Base-by-base conservation (phyloP, 1,139 yeast genomes). In the Protomyces gravidus region DNA sequence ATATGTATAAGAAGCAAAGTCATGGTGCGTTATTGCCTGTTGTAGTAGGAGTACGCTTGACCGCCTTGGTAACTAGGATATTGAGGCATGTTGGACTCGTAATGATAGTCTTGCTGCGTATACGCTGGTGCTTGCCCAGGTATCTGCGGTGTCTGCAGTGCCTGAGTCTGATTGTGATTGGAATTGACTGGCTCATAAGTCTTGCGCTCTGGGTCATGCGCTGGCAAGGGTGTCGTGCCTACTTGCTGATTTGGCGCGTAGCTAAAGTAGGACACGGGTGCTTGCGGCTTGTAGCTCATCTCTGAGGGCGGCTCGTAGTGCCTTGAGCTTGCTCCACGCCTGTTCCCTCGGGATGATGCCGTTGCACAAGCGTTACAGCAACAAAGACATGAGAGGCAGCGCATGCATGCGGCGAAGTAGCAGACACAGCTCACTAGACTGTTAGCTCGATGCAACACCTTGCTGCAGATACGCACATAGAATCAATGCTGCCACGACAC, bases 231-330 rank as follows among this genome's bases (percentile, higher is more conserved):
- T 11, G 42, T 36, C 9, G 21, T n/a, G 11, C 42, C 42, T 6
- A 36, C 42, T 36, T 36, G 42, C 42, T 36, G 42, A 15, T 36
- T 36, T 9, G 42, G 42, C 23, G 42, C 42, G 19, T 36, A 36
- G 42, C 23, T 15, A 17, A 36, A 36, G 42, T 36, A 36, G 42
- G 42, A 36, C 7, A 23, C 23, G 9, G 42, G 42, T 15, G 42
- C 23, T 4, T 36, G 42, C 42, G 42, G 21, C 42, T 36, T 36
- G 42, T 36, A 36, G 7, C 17, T 23, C 42, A 36, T 36, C 42
- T 36, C 42, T 23, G 9, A 15, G 42, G 42, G 42, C 21, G 42
- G 21, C 23, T 36, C 21, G 5, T 36, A 36, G 42, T 17, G 23
- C 19, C 42, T n/a, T 17, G 42, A n/a, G 19, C 42, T 19, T 4